Base-by-base conservation (phyloP, 305 asterid species). In the Rubia balearica region DNA sequence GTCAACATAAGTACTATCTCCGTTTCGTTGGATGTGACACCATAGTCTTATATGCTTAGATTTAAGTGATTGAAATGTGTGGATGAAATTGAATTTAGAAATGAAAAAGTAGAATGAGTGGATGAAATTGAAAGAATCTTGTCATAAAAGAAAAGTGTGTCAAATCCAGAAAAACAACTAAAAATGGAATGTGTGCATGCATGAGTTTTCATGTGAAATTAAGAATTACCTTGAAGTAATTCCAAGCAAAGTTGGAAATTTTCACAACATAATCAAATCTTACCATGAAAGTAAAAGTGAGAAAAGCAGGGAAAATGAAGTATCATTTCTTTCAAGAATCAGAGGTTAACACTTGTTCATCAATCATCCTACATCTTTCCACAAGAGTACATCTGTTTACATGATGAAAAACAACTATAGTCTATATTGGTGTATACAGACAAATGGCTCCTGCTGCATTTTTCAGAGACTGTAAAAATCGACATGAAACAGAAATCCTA, bases 321-420 rank as follows among this genome's bases (percentile, higher is more conserved):
- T 41, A 55, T 66, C 46, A 6, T 1, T 6, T 55, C 71, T 24
- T 38, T 40, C 42, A 57, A 56, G 61, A 65, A 43, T 55, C 71
- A 65, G 17, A 42, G 42, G 33, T 49, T 33, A 46, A 64, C 68
- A 7, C 33, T n/a, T 0, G 14, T 53, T 36, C 65, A 49, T 40
- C 36, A 7, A 64, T 65, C 14, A 19, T 48, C 10, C 16, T 69
- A 56, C 40, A 56, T 48, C 69, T 64, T 70, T 61, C 67, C 48
- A 51, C 63, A 46, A 17, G 22, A 66, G 38, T 71, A 68, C 79
- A 60, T 36, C 63, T 56, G 79, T 42, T 55, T 75, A 68, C 56
- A 71, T 22, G 21, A 49, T 38, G 60, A 45, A 21, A 42, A 61
- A 59, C 51, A 73, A 42, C 56, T 56, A 16, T 51, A 17, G 57